phyloP scores from a whole-genome alignment of 2,329 filamentous ascomycete species.

The Claviceps sp. region DNA sequence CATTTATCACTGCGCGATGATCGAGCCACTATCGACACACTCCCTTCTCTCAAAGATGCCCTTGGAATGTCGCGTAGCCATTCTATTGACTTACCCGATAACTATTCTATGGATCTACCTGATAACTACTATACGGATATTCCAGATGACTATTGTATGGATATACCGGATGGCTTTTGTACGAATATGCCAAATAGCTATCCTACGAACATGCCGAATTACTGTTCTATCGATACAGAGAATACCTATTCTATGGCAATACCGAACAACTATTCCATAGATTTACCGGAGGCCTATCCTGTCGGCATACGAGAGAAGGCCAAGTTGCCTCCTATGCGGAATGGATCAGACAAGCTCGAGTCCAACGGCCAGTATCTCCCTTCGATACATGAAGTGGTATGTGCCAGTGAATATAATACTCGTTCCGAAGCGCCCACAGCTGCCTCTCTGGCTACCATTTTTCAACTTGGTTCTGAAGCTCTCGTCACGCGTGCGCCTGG shows the following conservation, averaged over 20 bases:
- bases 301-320: slow-evolving; percentile 6
- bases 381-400: slow-evolving; percentile 19
- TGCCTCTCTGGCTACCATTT: slow-evolving; percentile 19
- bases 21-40: slow-evolving; percentile 7
- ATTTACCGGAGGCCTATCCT: slow-evolving; percentile 9
- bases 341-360: slow-evolving; percentile 22
- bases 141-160: no score
- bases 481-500: slow-evolving; percentile 24
- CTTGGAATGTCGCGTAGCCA: no score
- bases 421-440: slow-evolving; percentile 16
- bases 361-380: slow-evolving; percentile 23
- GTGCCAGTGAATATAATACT: slow-evolving; percentile 7
- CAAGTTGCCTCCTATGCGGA: slow-evolving; percentile 24
- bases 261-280: no score
- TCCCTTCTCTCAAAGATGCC: slow-evolving; percentile 3
- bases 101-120: no score
- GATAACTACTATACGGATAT: no score
- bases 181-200: no score
- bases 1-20: slow-evolving; percentile 23
- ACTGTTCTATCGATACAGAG: no score
- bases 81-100: no score
- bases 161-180: no score
- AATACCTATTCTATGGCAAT: slow-evolving; percentile 9
- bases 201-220: no score
- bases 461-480: slow-evolving; percentile 12